Evolutionary conservation across 495 filamentous ascomycete genomes (phyloP).

Genomic region (Penicillium turbatum): DNA sequence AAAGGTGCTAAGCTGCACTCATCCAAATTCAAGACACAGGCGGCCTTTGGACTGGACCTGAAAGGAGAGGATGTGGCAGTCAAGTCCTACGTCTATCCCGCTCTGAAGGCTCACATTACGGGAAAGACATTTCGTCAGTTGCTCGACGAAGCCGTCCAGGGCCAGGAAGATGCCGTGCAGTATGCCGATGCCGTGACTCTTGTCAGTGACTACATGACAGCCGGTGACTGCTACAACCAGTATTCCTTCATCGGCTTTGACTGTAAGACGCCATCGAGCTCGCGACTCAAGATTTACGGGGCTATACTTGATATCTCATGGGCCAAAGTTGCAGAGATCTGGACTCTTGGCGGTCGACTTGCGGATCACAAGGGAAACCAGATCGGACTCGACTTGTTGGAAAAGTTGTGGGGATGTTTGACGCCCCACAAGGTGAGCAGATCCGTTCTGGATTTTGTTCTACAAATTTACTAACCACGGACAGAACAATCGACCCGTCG

Average conservation of each 20-base stretch:
- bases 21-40: background rate
- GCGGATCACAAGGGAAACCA: background rate
- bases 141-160: too few species aligned
- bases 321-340: background rate
- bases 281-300: conserved; percentile 11
- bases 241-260: too few species aligned
- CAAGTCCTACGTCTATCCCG: conserved; percentile 1
- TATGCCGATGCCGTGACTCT: background rate
- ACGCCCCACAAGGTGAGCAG: too few species aligned
- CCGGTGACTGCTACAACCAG: too few species aligned
- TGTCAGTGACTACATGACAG: background rate
- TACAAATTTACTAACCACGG: too few species aligned
- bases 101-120: background rate
- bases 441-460: too few species aligned
- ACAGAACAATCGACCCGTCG: background rate
- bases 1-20: background rate
- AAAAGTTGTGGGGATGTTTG: conserved; percentile 6
- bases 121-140: too few species aligned
- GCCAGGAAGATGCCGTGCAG: too few species aligned
- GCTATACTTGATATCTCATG: background rate
- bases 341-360: background rate
- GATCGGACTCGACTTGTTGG: background rate
- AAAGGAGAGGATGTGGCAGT: background rate
- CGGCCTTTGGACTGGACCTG: background rate
- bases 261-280: background rate